Evolutionary conservation across 2,329 filamentous ascomycete species (phyloP).

Genomic region (Colletotrichum siamense): DNA sequence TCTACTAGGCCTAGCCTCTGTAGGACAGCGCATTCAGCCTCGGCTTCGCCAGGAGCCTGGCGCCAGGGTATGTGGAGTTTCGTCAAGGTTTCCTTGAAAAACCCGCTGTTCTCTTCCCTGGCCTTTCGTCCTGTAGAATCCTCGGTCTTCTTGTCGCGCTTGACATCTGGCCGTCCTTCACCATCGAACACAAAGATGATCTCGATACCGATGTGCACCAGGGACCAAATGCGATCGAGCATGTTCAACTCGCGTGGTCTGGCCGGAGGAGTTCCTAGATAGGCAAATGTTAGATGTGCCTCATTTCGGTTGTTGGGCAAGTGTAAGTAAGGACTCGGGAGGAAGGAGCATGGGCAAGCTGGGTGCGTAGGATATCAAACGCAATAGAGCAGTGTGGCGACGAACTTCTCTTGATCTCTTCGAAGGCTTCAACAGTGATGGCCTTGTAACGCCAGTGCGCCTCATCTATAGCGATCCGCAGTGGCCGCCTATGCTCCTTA

Average conservation of each 20-base stretch:
- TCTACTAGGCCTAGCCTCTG: constrained; percentile 49
- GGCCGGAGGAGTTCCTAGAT: neutral
- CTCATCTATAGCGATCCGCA: neutral
- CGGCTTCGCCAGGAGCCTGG: constrained; percentile 50
- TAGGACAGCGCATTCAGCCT: constrained; percentile 52
- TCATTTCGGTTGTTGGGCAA: neutral
- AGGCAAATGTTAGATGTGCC: neutral
- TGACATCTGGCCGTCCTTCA: constrained; percentile 35
- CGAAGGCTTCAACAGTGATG: neutral
- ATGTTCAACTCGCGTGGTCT: neutral
- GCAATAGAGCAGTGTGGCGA: neutral
- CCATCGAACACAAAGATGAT: constrained; percentile 62
- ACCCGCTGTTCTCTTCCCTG: neutral
- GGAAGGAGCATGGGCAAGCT: neutral
- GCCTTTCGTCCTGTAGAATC: neutral
- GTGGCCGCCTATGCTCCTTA: neutral
- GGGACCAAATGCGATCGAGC: constrained; percentile 25
- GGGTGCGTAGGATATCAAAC: neutral
- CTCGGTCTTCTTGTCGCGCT: neutral
- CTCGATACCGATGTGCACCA: constrained; percentile 54
- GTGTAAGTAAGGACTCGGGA: fast-evolving
- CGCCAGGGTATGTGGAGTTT: constrained; percentile 45
- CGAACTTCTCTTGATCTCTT: neutral
- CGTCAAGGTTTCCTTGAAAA: constrained; percentile 40
- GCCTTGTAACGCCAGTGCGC: neutral